Evolutionary conservation across 208 protist species (phyloP), one percentile per base, ranked within the genome.

Genomic region (Trypanosoma grayi): DNA sequence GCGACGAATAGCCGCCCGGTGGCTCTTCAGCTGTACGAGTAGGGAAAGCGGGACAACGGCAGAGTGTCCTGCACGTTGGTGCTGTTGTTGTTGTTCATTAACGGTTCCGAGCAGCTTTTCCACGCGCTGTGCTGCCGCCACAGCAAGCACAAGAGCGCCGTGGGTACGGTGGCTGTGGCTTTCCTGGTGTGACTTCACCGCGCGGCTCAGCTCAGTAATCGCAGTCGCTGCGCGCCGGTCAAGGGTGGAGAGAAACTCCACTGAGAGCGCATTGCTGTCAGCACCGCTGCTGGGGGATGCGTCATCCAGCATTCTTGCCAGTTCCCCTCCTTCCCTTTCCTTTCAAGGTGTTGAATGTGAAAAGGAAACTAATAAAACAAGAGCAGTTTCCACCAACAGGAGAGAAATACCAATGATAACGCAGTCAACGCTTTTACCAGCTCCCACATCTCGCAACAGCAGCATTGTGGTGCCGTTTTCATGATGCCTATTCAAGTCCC

Each of bases 101-200:
- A 86, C 65, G 0, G 46, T 45, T 41, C 79, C 63, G 18, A 89
- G 57, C n/a, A 75, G 40, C 14, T 50, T 57, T 22, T 71, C 36
- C 2, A 84, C 43, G 14, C 69, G 75, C 44, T 88, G 79, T 6
- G 73, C 74, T 31, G 81, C 60, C n/a, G 72, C 52, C 2, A 83
- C 60, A 43, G 77, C 69, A 13, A 88, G 52, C 2, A 75, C 58
- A 7, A 90, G 73, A 0, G 78, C 81, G 8, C 78, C 76, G 53
- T 88, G 80, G 16, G 58, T 64, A n/a, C 40, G 63, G 11, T 54
- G 39, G 37, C 20, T 73, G 34, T 70, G 74, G 22, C 30, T 61
- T 4, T 70, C 51, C 8, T 66, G 47, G 43, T 72, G 58, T 30
- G 58, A 14, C 31, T 55, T 57, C n/a, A 81, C 62, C 20, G 62